Base-by-base conservation (phyloP, 2,329 filamentous ascomycete species). In the Colletotrichum simmondsii region DNA sequence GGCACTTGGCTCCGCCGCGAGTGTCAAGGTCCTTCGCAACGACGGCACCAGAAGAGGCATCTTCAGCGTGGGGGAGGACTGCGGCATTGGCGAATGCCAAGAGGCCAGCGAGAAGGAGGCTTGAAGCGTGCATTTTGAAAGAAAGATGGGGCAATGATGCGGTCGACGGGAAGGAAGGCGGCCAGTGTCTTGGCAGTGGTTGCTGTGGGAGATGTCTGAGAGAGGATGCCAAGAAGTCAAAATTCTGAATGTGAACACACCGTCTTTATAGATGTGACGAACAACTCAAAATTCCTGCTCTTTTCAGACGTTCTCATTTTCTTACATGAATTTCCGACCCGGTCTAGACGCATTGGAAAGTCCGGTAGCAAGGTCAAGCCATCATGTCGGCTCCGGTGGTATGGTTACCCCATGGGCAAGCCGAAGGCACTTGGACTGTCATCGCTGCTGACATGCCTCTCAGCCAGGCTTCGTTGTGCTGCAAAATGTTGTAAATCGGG, bases 61-160 rank as follows among this genome's bases (percentile, higher is more conserved):
- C 28, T 16, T 24, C 35, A 14, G 53, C 32, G 1, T 58, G 54
- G 14, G 64, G 64, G 4, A 66, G 54, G 3, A 19, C 62, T 11
- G 37, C 56, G 4, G 68, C 56, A 26, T 54, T 26, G 32, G 46
- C 12, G 32, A 61, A 0, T 2, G 56, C 56, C 63, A 57, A 61
- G 49, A 71, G 64, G 57, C 68, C 35, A 49, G 57, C 19, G 11
- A 71, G 30, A 28, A 68, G n/a, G 35, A 61, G 22, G n/a, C 4
- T n/a, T 12, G 32, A 11, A 11, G 57, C 19, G n/a, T 30, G 68
- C 68, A 68, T 68, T 12, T 16, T n/a, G 26, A 42, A 16, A 32
- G 3, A 49, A 49, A 22, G 26, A 52, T 30, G 22, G 26, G 22
- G 42, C 10, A n/a, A 53, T 19, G n/a, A 1, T 7, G 60, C 28